phyloP scores from a whole-genome alignment of 495 filamentous ascomycete species.

The Aspergillus steynii region DNA sequence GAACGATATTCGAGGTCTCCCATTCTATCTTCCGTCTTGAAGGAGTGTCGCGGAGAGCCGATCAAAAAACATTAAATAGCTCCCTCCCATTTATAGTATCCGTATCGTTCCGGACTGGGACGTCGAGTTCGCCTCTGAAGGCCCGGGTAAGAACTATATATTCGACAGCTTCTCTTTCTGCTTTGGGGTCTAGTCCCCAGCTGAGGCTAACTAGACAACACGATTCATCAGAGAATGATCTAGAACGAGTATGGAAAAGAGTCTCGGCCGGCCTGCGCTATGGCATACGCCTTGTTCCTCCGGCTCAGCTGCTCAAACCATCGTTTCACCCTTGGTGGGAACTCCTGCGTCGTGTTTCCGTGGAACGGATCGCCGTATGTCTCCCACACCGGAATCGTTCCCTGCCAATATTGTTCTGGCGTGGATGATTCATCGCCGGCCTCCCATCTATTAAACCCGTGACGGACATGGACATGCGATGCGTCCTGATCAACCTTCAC shows the following conservation, averaged over 20 bases:
- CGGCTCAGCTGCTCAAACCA: background rate
- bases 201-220: too few species aligned
- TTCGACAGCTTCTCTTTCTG: too few species aligned
- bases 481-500: background rate
- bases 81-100: too few species aligned
- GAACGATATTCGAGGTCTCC: too few species aligned
- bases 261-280: background rate
- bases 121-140: too few species aligned
- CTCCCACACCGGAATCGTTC: background rate
- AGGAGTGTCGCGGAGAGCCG: too few species aligned
- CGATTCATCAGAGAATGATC: too few species aligned
- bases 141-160: too few species aligned
- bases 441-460: background rate
- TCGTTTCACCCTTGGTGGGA: background rate
- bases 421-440: background rate
- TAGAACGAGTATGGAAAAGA: background rate
- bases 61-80: too few species aligned
- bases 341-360: background rate
- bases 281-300: slow-evolving; percentile 1
- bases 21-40: too few species aligned
- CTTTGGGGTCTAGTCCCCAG: too few species aligned
- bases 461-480: background rate
- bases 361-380: background rate
- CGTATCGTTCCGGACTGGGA: too few species aligned
- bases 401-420: background rate